phyloP scores from a whole-genome alignment of 2,329 filamentous ascomycete species.

The Penicillium sp. region DNA sequence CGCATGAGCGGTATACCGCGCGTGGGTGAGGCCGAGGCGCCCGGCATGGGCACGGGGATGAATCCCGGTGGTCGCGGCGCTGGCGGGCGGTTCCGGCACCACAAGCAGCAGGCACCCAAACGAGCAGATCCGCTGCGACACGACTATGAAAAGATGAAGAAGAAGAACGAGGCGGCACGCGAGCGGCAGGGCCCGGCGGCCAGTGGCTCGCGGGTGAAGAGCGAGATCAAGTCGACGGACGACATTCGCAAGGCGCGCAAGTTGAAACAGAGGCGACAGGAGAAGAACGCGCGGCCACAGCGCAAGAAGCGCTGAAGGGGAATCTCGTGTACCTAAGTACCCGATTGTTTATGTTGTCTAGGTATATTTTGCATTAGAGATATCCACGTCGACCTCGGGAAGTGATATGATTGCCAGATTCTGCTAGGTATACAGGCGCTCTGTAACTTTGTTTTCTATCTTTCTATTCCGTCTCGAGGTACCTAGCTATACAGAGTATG shows the following conservation, averaged over 20 bases:
- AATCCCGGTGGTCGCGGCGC: conserved; percentile 27
- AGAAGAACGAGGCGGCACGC: conserved; percentile 78
- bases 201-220: conserved; percentile 56
- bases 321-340: not conserved
- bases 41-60: conserved; percentile 29
- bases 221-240: conserved; percentile 72
- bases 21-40: conserved; percentile 72
- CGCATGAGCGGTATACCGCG: conserved; percentile 71
- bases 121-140: conserved; percentile 86
- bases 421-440: not conserved
- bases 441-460: too few relatives aligned
- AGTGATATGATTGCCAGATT: not conserved
- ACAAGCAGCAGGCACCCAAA: conserved; percentile 81
- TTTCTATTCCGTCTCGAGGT: too few relatives aligned
- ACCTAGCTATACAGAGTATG: too few relatives aligned
- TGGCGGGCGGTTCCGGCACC: conserved; percentile 72
- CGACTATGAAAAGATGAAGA: conserved; percentile 86
- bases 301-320: conserved; percentile 51
- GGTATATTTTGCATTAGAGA: conserved; percentile 19
- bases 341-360: not conserved
- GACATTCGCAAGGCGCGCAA: conserved; percentile 81
- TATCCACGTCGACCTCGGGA: conserved; percentile 5
- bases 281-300: conserved; percentile 81
- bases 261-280: conserved; percentile 66
- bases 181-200: conserved; percentile 51